Evolutionary conservation across 805 yeast genomes (phyloP).

Genomic region (Kodamaea jinghongensis): DNA sequence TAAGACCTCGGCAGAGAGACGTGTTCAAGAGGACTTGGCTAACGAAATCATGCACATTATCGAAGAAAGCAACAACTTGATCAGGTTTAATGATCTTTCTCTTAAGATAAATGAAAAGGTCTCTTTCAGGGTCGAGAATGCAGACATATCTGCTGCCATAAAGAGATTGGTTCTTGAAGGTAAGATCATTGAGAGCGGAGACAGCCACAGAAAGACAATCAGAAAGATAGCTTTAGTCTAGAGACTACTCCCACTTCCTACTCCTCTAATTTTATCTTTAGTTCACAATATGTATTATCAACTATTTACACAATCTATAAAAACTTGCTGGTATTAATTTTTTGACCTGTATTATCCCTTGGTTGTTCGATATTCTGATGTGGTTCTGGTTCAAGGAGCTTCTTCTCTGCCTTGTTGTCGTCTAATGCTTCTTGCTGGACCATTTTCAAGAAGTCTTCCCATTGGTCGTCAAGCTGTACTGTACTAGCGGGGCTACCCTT

Average conservation of each 20-base stretch:
- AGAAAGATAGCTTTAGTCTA: conserved; percentile 20
- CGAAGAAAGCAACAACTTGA: conserved; percentile 44
- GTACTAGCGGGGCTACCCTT: conserved; percentile 32
- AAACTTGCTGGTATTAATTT: conserved; percentile 11
- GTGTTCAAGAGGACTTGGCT: conserved; percentile 67
- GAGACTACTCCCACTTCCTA: neutral
- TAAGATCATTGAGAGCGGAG: conserved; percentile 64
- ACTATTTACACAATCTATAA: conserved; percentile 4
- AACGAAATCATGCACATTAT: conserved; percentile 57
- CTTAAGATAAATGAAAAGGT: conserved; percentile 64
- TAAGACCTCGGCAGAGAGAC: conserved; percentile 81
- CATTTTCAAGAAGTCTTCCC: conserved; percentile 34
- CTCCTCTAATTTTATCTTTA: neutral
- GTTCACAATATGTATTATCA: neutral
- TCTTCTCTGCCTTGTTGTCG: conserved; percentile 1
- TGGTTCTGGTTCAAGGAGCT: neutral
- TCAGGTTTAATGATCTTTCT: conserved; percentile 58
- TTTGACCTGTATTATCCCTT: neutral
- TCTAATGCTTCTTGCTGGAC: conserved; percentile 11
- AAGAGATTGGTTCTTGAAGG: conserved; percentile 71
- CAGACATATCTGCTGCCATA: conserved; percentile 66
- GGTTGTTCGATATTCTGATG: neutral
- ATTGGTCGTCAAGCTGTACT: conserved; percentile 38
- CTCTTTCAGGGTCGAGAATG: conserved; percentile 62
- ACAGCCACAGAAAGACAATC: conserved; percentile 65